Conservation (phyloP, 228 moss, liverwort and hornwort genomes). For the Sphagnum magellanicum region DNA sequence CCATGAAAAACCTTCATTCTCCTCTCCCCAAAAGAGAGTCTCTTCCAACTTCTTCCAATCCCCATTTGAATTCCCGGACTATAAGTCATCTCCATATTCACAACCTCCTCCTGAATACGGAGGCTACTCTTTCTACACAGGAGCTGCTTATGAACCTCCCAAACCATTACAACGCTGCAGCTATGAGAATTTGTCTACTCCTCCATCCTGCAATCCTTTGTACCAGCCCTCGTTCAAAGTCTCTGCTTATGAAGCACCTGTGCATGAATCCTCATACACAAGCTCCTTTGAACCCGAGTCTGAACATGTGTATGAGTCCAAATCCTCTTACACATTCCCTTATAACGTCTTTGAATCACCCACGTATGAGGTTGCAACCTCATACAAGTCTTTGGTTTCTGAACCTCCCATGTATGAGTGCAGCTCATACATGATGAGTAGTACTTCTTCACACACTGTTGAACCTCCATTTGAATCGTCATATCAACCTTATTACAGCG, state of each 20-base stretch:
- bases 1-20: neutral
- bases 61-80: constrained; percentile 22
- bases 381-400: too few species aligned
- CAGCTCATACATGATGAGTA: too few species aligned
- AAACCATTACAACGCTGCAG: neutral
- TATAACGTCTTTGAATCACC: too few species aligned
- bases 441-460: too few species aligned
- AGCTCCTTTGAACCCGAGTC: constrained; percentile 7
- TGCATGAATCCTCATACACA: constrained; percentile 23
- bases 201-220: neutral
- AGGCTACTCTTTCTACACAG: neutral
- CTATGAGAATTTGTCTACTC: neutral
- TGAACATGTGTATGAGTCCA: too few species aligned
- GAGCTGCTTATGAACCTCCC: constrained; percentile 1
- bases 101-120: constrained; percentile 1
- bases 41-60: constrained; percentile 18
- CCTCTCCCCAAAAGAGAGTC: neutral
- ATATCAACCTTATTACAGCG: too few species aligned
- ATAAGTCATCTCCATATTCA: constrained; percentile 6
- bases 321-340: too few species aligned
- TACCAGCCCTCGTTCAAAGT: neutral
- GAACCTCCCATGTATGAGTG: too few species aligned
- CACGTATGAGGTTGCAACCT: too few species aligned
- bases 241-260: constrained; percentile 3
- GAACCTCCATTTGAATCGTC: too few species aligned